Conservation (phyloP, 768 basidiomycete species). For the Leccinellum albellum region DNA sequence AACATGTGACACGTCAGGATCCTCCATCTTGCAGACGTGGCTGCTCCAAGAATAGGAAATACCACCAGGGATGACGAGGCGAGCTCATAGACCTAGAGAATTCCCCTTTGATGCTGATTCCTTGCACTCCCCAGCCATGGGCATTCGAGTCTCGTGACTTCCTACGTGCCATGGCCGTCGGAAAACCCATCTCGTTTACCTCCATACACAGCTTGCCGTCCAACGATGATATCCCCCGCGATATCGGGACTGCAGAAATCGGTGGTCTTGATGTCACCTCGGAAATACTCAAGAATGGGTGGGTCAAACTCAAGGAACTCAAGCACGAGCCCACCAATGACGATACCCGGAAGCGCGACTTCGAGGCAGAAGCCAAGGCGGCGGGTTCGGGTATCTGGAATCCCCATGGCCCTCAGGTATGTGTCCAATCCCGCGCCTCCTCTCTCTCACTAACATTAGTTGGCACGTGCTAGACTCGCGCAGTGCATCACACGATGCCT, state of each 20-base stretch:
- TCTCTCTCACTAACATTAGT: background rate
- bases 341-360: constrained; percentile 63
- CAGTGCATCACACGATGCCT: constrained; percentile 85
- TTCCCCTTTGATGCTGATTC: constrained; percentile 1
- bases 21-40: constrained; percentile 84
- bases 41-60: constrained; percentile 81
- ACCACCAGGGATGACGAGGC: constrained; percentile 88
- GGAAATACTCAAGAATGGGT: constrained; percentile 84
- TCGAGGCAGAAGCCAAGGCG: constrained; percentile 72
- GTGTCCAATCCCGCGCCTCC: background rate
- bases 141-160: constrained; percentile 94
- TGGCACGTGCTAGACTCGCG: constrained; percentile 49
- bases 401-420: constrained; percentile 69
- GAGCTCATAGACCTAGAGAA: constrained; percentile 6
- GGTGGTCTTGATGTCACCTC: constrained; percentile 66
- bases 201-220: constrained; percentile 77
- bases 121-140: constrained; percentile 55
- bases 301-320: constrained; percentile 87
- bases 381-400: constrained; percentile 86
- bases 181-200: constrained; percentile 85
- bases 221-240: constrained; percentile 73
- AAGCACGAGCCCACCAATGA: constrained; percentile 83
- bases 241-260: constrained; percentile 74
- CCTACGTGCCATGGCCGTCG: constrained; percentile 78
- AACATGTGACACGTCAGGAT: constrained; percentile 45